These are phyloP conservation scores for Raffaelea albimanens DNA, from an alignment of 2,329 filamentous ascomycete genomes.

Conservation along the genomic window DNA sequence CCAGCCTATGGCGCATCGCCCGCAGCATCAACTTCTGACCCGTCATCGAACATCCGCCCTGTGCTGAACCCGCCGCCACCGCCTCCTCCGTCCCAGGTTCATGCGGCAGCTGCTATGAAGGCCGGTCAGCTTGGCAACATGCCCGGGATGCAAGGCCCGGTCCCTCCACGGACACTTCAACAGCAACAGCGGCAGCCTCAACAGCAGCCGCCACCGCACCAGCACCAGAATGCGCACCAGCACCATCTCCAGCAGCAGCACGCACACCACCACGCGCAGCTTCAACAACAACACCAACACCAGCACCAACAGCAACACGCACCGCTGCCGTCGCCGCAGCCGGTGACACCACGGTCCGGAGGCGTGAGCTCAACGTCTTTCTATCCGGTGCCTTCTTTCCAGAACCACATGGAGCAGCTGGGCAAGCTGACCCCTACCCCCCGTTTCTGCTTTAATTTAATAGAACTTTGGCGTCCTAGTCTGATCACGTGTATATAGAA, in stretches of 20 bases:
- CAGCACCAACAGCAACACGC: conserved; percentile 21
- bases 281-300: conserved; percentile 23
- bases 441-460: conserved; percentile 27
- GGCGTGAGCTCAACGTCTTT: conserved; percentile 42
- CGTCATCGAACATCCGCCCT: conserved; percentile 29
- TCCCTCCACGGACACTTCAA: conserved; percentile 12
- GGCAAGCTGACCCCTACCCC: conserved; percentile 65
- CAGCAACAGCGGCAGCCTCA: conserved; percentile 12
- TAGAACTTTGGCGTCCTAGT: conserved; percentile 58
- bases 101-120: conserved; percentile 24
- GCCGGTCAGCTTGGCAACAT: conserved; percentile 16
- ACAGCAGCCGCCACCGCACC: conserved; percentile 7
- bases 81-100: conserved; percentile 12
- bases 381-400: conserved; percentile 75
- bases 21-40: conserved; percentile 36
- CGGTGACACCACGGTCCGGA: conserved; percentile 15
- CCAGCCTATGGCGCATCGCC: conserved; percentile 30
- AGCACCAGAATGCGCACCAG: conserved; percentile 8
- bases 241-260: conserved; percentile 15
- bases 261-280: conserved; percentile 6
- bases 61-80: conserved; percentile 16
- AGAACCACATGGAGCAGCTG: conserved; percentile 90
- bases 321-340: conserved; percentile 13
- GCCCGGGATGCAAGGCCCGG: conserved; percentile 9
- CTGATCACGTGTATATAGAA: conserved; percentile 66